Percentiles rank a stretch among this genome's conserved stretches.
Conservation (phyloP, 768 basidiomycete genomes). For the Gyrodon lividus region DNA sequence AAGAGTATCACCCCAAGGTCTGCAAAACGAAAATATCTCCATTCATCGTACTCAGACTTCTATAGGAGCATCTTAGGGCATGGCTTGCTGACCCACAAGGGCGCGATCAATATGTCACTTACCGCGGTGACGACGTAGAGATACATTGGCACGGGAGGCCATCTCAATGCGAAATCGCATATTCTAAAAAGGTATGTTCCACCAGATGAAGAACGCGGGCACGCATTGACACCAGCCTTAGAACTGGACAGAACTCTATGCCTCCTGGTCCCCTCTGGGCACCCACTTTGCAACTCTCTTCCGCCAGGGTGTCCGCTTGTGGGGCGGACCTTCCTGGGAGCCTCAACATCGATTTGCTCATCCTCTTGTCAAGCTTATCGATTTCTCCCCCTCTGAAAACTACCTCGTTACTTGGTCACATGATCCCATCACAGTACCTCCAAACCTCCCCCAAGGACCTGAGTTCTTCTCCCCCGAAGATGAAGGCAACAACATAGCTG, state of each 20-base stretch:
- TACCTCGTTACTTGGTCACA: constrained; percentile 98
- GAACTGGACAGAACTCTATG: constrained; percentile 97
- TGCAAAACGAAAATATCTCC: neutral
- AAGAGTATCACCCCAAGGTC: constrained; percentile 77
- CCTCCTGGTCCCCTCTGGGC: constrained; percentile 95
- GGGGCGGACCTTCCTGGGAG: constrained; percentile 92
- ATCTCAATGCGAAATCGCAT: constrained; percentile 77
- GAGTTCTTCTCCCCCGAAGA: constrained; percentile 91
- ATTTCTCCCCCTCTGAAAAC: constrained; percentile 96
- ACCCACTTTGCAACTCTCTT: constrained; percentile 95
- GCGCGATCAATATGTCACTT: constrained; percentile 94
- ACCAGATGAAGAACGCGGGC: neutral
- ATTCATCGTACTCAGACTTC: constrained; percentile 7
- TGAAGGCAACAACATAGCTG: constrained; percentile 93
- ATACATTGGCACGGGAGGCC: constrained; percentile 93
- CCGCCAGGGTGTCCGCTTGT: constrained; percentile 91
- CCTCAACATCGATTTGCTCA: constrained; percentile 91
- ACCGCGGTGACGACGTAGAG: constrained; percentile 87
- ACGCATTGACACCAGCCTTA: constrained; percentile 30
- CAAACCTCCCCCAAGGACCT: constrained; percentile 76
- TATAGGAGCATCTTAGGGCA: constrained; percentile 88
- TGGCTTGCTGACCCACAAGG: constrained; percentile 93
- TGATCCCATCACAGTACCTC: constrained; percentile 84
- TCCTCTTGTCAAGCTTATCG: constrained; percentile 91
- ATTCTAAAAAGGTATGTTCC: constrained; percentile 65